Base-by-base conservation (phyloP, 2,329 filamentous ascomycete species). In the Aspergillus sp. region DNA sequence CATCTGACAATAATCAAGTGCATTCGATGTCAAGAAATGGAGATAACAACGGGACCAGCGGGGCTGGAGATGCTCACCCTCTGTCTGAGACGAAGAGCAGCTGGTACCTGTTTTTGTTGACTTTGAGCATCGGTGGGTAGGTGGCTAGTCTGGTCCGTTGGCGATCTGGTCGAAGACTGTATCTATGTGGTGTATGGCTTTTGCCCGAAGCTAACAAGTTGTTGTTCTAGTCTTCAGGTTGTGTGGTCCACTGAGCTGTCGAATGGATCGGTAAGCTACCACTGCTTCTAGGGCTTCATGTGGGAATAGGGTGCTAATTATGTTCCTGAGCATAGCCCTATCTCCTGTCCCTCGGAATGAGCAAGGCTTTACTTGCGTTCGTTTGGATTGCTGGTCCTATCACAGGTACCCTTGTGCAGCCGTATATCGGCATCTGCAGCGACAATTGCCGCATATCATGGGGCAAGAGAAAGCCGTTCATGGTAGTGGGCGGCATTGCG, bases 241-340 rank as follows among this genome's bases (percentile, higher is more conserved):
- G 92, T 94, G 27, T 98, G 94, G 94, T 93, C 93, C 1, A 92
- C 96, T 44, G 94, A 98, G 76, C 83, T 96, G 44, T 96, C 92
- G 57, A 94, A 96, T 80, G 93, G 93, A 68, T 96, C 94, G 56
- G 83, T 85, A 74, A 71, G 82, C 77, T 15, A 19, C 17, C 19
- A 10, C 15, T 13, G 11, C 7, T 30, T 15, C 11, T 36, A 0
- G 11, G 32, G 15, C n/a, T 30, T 5, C 4, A 8, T 11, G 3
- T 25, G 11, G n/a, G 21, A 11, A n/a, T 52, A 44, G 23, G 27
- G 39, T 11, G 44, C 47, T 60, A 17, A 64, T 36, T 25, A 3
- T 17, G 38, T 15, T 3, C 13, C 48, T 59, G 39, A 36, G 13
- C 54, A n/a, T 58, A 79, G 77, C 90, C 91, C 5, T 95, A 90